Conservation (phyloP, 2,329 filamentous ascomycete species). For the Ascosphaera pollenicola region DNA sequence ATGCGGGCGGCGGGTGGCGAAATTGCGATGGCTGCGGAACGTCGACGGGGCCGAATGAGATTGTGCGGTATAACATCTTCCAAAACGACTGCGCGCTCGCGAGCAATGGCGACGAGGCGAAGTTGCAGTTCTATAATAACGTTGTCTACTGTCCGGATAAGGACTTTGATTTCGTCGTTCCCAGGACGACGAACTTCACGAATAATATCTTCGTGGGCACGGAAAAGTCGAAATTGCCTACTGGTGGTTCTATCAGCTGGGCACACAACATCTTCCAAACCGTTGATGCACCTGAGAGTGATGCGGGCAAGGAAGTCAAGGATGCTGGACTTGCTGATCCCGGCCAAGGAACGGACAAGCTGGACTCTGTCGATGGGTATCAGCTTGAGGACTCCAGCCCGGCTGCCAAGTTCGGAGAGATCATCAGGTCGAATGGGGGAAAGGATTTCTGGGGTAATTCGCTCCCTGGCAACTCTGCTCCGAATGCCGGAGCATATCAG, state of each 20-base stretch:
- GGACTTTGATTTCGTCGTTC: slow-evolving; percentile 7
- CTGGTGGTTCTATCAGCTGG: slow-evolving; percentile 6
- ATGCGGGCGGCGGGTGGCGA: slow-evolving; percentile 10
- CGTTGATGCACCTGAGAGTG: slow-evolving; percentile 5
- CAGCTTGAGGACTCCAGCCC: slow-evolving; percentile 5
- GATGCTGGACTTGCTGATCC: slow-evolving; percentile 2
- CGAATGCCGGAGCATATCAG: slow-evolving; percentile 8
- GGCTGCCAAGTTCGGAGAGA: slow-evolving; percentile 5
- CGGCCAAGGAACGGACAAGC: no score
- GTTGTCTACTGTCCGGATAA: slow-evolving; percentile 9
- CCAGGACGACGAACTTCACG: slow-evolving; percentile 6
- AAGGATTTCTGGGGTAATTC: slow-evolving; percentile 7
- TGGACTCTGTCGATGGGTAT: slow-evolving; percentile 4
- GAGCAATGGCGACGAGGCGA: slow-evolving; percentile 7
- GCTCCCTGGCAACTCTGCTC: slow-evolving; percentile 4
- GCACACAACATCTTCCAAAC: slow-evolving; percentile 8
- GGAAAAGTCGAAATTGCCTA: slow-evolving; percentile 6
- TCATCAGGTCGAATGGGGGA: slow-evolving; percentile 7
- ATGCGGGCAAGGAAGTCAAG: slow-evolving; percentile 6
- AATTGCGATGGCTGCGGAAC: slow-evolving; percentile 10
- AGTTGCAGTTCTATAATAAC: slow-evolving; percentile 9
- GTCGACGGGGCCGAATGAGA: slow-evolving; percentile 8
- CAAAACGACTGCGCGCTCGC: slow-evolving; percentile 9
- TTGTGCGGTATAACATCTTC: slow-evolving; percentile 11
- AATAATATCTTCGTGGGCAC: slow-evolving; percentile 11